Evolutionary conservation across 768 basidiomycete genomes (phyloP), one percentile per base, ranked within the genome.

Genomic region (Dioszegia aurantiaca): DNA sequence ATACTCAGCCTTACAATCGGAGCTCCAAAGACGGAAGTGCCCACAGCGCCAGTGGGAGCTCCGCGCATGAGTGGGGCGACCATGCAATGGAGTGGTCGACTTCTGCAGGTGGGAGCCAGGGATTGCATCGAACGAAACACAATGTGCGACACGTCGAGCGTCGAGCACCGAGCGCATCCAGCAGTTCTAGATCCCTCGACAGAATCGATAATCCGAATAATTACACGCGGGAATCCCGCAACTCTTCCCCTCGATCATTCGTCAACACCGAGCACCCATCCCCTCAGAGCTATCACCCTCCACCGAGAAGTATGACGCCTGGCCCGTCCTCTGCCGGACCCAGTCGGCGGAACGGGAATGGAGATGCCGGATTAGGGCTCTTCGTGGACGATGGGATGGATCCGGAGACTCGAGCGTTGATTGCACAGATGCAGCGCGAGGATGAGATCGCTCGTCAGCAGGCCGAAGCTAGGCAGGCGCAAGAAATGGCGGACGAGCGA

Each of bases 21-120:
- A 70, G 69, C 57, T 74, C 73, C 0, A 73, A 71, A 52, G 68
- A 70, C 33, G 73, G 71, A 16, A 70, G 68, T 47, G 33, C 68
- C 12, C 70, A 71, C 33, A 68, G 65, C 46, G 62, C 69, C 3
- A 76, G 74, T 42, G 74, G 72, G 19, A 72, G 60, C 41, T 62
- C 53, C 39, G 59, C 43, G n/a, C 31, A 55, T 44, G 43, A 63
- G 21, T 69, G 64, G 64, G 66, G 68, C 27, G 68, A 69, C 40
- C 23, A 62, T n/a, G 57, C 47, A 0, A 11, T 30, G 48, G 57
- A 41, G 33, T 43, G 27, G 17, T 14, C 41, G 10, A 23, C 10
- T 11, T 49, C 51, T 52, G 51, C 9, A 53, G 30, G 24, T 39
- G 21, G 24, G 33, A n/a, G 16, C 26, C 14, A 14, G 4, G 51